These are phyloP conservation scores for Leptodermis oblonga DNA, from an alignment of 257 asterid species.

Conservation along the genomic window DNA sequence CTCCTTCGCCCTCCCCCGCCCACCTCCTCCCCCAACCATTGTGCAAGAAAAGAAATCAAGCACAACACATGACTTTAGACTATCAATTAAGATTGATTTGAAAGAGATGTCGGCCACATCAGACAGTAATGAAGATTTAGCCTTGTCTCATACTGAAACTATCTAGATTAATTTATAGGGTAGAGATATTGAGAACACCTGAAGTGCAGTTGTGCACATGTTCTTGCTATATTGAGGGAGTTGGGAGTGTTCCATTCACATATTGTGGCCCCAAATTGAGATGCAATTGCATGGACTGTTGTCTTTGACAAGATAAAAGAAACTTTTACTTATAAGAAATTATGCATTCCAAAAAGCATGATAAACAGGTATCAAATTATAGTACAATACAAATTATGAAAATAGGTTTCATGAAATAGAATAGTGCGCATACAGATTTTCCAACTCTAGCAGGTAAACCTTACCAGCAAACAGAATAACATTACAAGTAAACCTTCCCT, in stretches of 20 bases:
- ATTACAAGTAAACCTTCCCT: slow-evolving; percentile 44
- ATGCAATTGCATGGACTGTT: slow-evolving; percentile 67
- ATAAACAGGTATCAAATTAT: background rate
- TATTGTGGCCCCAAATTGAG: slow-evolving; percentile 65
- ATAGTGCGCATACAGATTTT: slow-evolving; percentile 68
- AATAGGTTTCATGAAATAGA: slow-evolving; percentile 8
- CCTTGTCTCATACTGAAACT: background rate
- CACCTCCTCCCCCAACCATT: background rate
- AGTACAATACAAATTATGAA: background rate
- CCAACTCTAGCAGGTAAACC: slow-evolving; percentile 96
- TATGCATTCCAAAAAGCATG: background rate
- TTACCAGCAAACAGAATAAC: slow-evolving; percentile 81
- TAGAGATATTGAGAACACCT: slow-evolving; percentile 40
- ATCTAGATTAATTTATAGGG: background rate
- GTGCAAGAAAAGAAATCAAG: background rate
- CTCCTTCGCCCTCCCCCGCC: no score
- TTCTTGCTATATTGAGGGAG: slow-evolving; percentile 90
- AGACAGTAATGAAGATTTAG: background rate
- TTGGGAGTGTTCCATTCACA: slow-evolving; percentile 90
- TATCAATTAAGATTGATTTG: background rate
- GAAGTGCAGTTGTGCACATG: slow-evolving; percentile 74
- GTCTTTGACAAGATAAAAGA: slow-evolving; percentile 50
- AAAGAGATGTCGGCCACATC: background rate
- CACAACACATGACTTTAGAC: background rate
- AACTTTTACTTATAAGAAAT: slow-evolving; percentile 18